Conservation (phyloP, 2,329 filamentous ascomycete species). For the Ascochyta clinopodiicola region DNA sequence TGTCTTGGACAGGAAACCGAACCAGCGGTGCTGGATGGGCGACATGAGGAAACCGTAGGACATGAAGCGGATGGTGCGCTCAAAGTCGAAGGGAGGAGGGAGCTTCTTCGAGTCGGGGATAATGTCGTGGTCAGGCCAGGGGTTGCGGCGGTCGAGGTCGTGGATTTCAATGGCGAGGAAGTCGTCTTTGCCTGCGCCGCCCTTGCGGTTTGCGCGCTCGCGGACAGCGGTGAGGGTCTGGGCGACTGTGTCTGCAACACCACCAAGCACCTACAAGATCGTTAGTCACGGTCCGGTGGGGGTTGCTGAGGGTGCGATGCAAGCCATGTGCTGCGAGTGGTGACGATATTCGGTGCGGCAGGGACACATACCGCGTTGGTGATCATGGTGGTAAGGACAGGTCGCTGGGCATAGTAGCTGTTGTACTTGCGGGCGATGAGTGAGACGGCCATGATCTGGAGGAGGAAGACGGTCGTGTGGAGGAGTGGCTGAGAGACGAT, state of each 20-base stretch:
- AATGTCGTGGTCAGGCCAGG: slow-evolving; percentile 68
- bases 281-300: too few species aligned
- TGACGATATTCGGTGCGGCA: background rate
- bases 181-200: slow-evolving; percentile 68
- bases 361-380: slow-evolving; percentile 80
- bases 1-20: slow-evolving; percentile 77
- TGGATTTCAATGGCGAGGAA: slow-evolving; percentile 85
- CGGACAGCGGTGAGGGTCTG: slow-evolving; percentile 89
- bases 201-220: slow-evolving; percentile 69
- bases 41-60: slow-evolving; percentile 97
- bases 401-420: slow-evolving; percentile 88
- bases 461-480: slow-evolving; percentile 81
- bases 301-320: too few species aligned
- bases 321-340: background rate
- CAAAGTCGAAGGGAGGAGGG: slow-evolving; percentile 91
- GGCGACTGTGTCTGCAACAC: slow-evolving; percentile 94
- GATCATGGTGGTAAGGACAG: slow-evolving; percentile 98
- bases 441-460: slow-evolving; percentile 87
- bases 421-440: slow-evolving; percentile 89
- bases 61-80: slow-evolving; percentile 94
- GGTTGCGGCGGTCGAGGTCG: slow-evolving; percentile 82
- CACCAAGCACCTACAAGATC: slow-evolving; percentile 69
- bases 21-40: slow-evolving; percentile 95
- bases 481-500: slow-evolving; percentile 73
- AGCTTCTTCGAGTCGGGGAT: slow-evolving; percentile 67